A percentile compares a stretch with the other conserved stretches of the same genome.
These are phyloP conservation scores for Neurospora africana DNA, from an alignment of 495 filamentous ascomycete genomes.

Conservation along the genomic window DNA sequence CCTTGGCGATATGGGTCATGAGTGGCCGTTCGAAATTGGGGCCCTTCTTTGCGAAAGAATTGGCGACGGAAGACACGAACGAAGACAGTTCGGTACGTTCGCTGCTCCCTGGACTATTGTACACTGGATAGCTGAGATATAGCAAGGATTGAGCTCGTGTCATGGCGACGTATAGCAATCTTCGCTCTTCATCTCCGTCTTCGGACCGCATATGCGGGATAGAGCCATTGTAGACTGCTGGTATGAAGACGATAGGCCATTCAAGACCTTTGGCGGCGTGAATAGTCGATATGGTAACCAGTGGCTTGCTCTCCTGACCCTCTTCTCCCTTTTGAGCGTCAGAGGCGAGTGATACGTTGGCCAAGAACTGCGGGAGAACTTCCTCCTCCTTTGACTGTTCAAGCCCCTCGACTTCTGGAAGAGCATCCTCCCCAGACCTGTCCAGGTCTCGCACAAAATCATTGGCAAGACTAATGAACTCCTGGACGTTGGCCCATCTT, in stretches of 20 bases:
- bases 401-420: constrained; percentile 70
- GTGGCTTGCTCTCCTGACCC: constrained; percentile 44
- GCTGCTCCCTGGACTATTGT: constrained; percentile 19
- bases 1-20: constrained; percentile 28
- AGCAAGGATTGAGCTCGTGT: constrained; percentile 83
- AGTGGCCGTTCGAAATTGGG: constrained; percentile 34
- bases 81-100: constrained; percentile 28
- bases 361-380: constrained; percentile 68
- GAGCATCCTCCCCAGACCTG: constrained; percentile 48
- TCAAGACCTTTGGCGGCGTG: constrained; percentile 95
- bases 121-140: constrained; percentile 75
- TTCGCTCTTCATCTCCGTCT: constrained; percentile 78
- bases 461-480: constrained; percentile 66
- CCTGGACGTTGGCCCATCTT: constrained; percentile 86
- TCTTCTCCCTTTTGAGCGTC: constrained; percentile 56
- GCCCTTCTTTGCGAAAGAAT: constrained; percentile 30
- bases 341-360: constrained; percentile 78
- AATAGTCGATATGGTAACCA: constrained; percentile 90
- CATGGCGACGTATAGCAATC: constrained; percentile 96
- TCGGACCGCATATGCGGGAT: constrained; percentile 93
- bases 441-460: constrained; percentile 47
- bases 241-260: constrained; percentile 96
- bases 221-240: constrained; percentile 79
- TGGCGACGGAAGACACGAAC: constrained; percentile 26
- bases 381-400: constrained; percentile 60